Base-by-base conservation (phyloP, 192 early-diverging fungal species). In the Umbelopsis vinacea region DNA sequence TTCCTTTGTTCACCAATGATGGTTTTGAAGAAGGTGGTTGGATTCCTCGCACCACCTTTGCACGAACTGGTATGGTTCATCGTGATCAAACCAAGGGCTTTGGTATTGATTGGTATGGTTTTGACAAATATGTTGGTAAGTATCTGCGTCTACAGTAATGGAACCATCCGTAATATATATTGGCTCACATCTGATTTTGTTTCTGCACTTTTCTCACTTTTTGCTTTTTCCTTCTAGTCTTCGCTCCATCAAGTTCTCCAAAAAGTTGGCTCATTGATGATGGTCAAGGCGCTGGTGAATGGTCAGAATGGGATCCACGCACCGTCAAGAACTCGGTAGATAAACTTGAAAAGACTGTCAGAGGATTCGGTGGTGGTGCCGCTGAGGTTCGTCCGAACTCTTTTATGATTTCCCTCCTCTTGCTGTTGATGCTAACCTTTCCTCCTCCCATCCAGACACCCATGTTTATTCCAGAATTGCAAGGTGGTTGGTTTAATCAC, bases 1-100 rank as follows among this genome's bases (percentile, higher is more conserved):
- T 92, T 2, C 95, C 95, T 17, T 78, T 96, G n/a, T 92, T 93
- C 66, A 93, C 92, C 22, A 96, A 96, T 77, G 93, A 96, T 75
- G 89, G 85, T 0, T 88, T 86, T 74, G 92, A 93, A 74, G 78
- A 85, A 53, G 91, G 88, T 29, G 85, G 86, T 1, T 92, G 85
- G 72, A 79, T 91, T 17, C 79, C 86, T 22, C 72, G 78, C 38
- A 43, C 66, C 0, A 66, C 60, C 2, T 47, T 63, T 63, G 29
- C 70, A 0, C 46, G 70, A 43, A 19, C 46, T 11, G 53, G 68
- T 7, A 81, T 79, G 47, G 37, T 26, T 12, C 33, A 50, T 15
- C 72, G 72, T 38, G 79, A 74, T 69, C 37, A 46, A 29, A 86
- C 82, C 45, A 75, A 75, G 22, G 76, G 71, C 12, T 93, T 93